Conservation (phyloP, 257 asterid genomes). For the Salvia hispanica region DNA sequence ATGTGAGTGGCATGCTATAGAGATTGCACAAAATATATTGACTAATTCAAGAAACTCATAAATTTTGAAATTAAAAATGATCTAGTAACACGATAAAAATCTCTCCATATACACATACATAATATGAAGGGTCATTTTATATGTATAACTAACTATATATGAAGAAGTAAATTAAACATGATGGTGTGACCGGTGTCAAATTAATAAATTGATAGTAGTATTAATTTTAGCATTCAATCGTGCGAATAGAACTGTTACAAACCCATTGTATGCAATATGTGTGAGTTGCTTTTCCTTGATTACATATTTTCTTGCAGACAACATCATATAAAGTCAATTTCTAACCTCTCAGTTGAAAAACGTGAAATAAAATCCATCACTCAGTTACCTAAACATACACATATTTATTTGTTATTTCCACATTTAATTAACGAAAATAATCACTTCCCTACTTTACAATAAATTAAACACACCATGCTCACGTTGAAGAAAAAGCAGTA, state of each 20-base stretch:
- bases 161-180: background rate
- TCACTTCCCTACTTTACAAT: conserved; percentile 16
- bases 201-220: background rate
- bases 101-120: too few species aligned
- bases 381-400: too few species aligned
- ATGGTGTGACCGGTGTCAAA: background rate
- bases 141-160: too few species aligned
- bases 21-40: background rate
- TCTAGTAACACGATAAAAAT: background rate
- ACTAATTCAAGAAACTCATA: background rate
- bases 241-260: background rate
- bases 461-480: conserved; percentile 32
- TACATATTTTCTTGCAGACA: conserved; percentile 39
- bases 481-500: conserved; percentile 37
- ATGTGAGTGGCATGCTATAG: too few species aligned
- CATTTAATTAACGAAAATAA: background rate
- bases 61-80: background rate
- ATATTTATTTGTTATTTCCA: too few species aligned
- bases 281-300: conserved; percentile 29
- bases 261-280: conserved; percentile 22
- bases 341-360: conserved; percentile 35
- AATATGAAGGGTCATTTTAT: too few species aligned
- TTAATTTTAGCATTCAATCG: background rate
- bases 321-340: conserved; percentile 50
- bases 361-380: background rate